Evolutionary conservation across 2,329 filamentous ascomycete species (phyloP), one percentile per base, ranked within the genome.

Genomic region (Stemphylium lycopersici): DNA sequence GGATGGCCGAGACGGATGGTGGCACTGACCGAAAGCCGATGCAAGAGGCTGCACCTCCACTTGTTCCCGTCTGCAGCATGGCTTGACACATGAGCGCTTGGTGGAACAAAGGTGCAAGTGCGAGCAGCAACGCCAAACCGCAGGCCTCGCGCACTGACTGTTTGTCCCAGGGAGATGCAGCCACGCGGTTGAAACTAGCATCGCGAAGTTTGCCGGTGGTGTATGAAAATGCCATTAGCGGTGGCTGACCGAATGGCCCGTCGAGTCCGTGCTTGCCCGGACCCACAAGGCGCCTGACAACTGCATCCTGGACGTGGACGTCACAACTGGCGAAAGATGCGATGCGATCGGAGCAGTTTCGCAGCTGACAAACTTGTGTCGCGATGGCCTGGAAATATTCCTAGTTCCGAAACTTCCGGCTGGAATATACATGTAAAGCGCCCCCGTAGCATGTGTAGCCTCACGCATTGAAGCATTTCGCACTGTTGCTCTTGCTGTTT

Each of bases 281-380:
- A 41, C 52, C 56, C 57, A 61, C 52, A 34, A 36, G 36, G 44
- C 41, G 45, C 52, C 52, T 48, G 31, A 53, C 42, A 49, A 42
- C 42, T 44, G 48, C 52, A 42, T 42, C 45, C 13, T 16, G 33
- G 29, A 15, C 37, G 29, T 48, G 46, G 46, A 58, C 52, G 48
- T 59, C 59, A 63, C 46, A 56, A 47, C 45, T 38, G 39, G 53
- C 48, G 43, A 51, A 58, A 59, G 52, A 43, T 53, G 66, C 59
- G 56, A 63, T 60, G 66, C 58, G 55, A 62, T 61, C 62, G 57
- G 61, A 66, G 47, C 31, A 57, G 50, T 58, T 47, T 57, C 54
- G 59, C 52, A 52, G 66, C 65, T 71, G 62, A 71, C 67, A 66
- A 69, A 69, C 45, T 41, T 54, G 41, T 58, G 45, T 64, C 49